Base-by-base conservation (phyloP, 805 yeast species). In the Hanseniaspora thailandica region DNA sequence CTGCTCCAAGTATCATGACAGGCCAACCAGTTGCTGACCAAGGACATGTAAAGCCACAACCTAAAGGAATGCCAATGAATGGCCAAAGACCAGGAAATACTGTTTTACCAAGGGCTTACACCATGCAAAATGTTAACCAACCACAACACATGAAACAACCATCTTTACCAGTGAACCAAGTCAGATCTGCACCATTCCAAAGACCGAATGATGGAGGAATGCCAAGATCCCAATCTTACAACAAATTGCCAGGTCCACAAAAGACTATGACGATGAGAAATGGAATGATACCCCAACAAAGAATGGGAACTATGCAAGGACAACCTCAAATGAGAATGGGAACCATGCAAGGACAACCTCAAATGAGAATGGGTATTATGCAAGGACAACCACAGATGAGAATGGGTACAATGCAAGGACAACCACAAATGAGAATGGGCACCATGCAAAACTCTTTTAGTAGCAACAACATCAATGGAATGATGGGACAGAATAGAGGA, bases 101-200 rank as follows among this genome's bases (percentile, higher is more conserved):
- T 7, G 36, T 26, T 26, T 23, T 50, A 10, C 55, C 55, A 33
- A 44, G 55, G 31, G 55, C 55, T 15, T 45, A 43, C 28, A 51
- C 49, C 3, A 51, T 51, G 55, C 48, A 45, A 31, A 51, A 51
- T 38, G 28, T 41, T 33, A 22, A 38, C 8, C 22, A 36, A 22
- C 17, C 45, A 9, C 53, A 41, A 12, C 44, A 43, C 19, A 30
- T 13, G 23, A 50, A 30, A 17, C 40, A 34, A 28, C 43, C 44
- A 28, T 36, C 38, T 15, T 15, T 25, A 13, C 28, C 47, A 9
- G 20, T 7, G 9, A 35, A 36, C 5, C 22, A 20, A 22, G 23
- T 19, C 20, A 28, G 23, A 13, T 5, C 39, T 25, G 33, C 28
- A 19, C 35, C 25, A 22, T 47, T 39, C 39, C 52, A 47, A 26